Evolutionary conservation across 2,329 filamentous ascomycete genomes (phyloP).

Genomic region (Fusarium goolgardi): DNA sequence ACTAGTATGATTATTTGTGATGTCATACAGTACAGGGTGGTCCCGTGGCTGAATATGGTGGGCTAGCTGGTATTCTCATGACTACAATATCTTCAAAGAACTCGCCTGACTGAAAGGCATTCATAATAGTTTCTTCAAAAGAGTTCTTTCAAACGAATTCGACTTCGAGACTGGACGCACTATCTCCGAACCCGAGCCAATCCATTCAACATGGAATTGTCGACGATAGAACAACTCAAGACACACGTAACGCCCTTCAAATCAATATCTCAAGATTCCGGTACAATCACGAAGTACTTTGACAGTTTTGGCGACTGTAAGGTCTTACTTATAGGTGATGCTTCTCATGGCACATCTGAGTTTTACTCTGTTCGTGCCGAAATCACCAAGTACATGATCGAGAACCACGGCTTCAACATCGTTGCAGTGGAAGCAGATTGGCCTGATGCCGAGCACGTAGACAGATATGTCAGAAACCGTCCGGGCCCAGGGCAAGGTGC

Average conservation of each 20-base stretch:
- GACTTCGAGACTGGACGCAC: neutral
- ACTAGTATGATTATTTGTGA: neutral
- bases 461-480: constrained; percentile 24
- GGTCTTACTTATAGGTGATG: constrained; percentile 25
- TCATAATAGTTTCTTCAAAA: neutral
- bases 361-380: constrained; percentile 28
- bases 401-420: constrained; percentile 34
- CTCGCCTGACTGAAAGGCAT: neutral
- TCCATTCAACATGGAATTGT: constrained; percentile 11
- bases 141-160: neutral
- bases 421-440: constrained; percentile 32
- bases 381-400: constrained; percentile 34
- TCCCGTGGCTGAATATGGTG: neutral
- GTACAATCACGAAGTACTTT: constrained; percentile 18
- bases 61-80: neutral
- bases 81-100: neutral
- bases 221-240: constrained; percentile 18
- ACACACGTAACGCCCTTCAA: constrained; percentile 18
- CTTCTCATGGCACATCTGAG: constrained; percentile 32
- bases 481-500: constrained; percentile 18
- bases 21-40: constrained; percentile 12
- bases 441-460: constrained; percentile 28
- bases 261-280: constrained; percentile 10
- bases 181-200: neutral
- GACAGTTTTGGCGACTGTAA: constrained; percentile 28